These are phyloP conservation scores for Nephelium lappaceum DNA, from an alignment of 345 rosid genomes.

Conservation along the genomic window DNA sequence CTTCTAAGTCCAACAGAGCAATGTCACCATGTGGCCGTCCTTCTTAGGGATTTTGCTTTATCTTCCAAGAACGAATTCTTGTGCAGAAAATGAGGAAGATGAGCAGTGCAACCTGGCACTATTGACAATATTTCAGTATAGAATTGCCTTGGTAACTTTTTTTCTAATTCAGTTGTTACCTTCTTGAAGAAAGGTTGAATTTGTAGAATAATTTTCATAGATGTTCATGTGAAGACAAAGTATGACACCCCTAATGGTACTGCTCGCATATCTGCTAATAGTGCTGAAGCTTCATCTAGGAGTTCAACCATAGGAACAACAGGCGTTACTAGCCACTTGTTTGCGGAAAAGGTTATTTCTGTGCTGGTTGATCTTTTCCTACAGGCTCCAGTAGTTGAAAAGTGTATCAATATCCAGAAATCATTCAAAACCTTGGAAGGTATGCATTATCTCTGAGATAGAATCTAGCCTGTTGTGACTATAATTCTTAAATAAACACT, in stretches of 20 bases:
- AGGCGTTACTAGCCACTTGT: constrained; percentile 48
- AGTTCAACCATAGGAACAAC: constrained; percentile 33
- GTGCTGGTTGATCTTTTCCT: constrained; percentile 74
- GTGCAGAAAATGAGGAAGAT: constrained; percentile 52
- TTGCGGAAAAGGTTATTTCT: constrained; percentile 82
- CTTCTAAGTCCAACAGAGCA: constrained; percentile 70
- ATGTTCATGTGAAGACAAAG: constrained; percentile 29
- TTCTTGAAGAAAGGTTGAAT: constrained; percentile 26
- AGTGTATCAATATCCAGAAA: constrained; percentile 70
- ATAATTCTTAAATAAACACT: not conserved
- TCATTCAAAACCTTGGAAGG: constrained; percentile 88
- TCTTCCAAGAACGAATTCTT: constrained; percentile 65
- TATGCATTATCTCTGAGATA: constrained; percentile 30
- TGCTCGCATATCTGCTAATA: constrained; percentile 38
- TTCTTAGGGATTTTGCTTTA: constrained; percentile 72
- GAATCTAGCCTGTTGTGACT: constrained; percentile 3
- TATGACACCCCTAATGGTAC: constrained; percentile 44
- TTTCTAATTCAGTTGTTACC: constrained; percentile 11
- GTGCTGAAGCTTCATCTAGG: constrained; percentile 37
- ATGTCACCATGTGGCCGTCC: constrained; percentile 86
- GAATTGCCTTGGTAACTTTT: constrained; percentile 16
- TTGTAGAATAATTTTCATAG: constrained; percentile 35
- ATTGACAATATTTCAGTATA: constrained; percentile 41
- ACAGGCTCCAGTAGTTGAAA: constrained; percentile 69
- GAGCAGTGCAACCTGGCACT: constrained; percentile 41